A percentile compares a stretch with the other conserved stretches of the same genome.
Evolutionary conservation across 129 eudicot species (phyloP).

Genomic region (Kitagawia praeruptora): DNA sequence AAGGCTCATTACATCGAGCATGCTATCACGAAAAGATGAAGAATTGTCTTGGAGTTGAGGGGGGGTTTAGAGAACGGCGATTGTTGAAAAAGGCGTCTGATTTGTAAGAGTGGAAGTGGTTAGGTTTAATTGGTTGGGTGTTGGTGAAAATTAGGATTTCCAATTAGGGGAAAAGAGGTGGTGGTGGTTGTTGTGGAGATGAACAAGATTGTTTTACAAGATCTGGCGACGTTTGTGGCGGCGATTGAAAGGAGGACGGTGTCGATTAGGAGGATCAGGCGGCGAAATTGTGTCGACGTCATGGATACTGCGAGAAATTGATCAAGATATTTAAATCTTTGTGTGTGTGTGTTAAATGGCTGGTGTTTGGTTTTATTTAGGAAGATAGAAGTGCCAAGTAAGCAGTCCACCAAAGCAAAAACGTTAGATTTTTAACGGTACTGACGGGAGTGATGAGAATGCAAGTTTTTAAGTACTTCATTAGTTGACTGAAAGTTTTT

Average conservation of each 20-base stretch:
- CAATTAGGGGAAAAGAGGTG: constrained; percentile 21
- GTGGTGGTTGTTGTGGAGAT: constrained; percentile 66
- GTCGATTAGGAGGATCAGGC: constrained; percentile 20
- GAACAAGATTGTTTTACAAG: constrained; percentile 87
- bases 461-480: no score
- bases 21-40: constrained; percentile 44
- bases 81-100: constrained; percentile 18
- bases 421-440: no score
- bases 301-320: no score
- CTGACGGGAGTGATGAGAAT: no score
- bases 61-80: background rate
- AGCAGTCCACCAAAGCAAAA: no score
- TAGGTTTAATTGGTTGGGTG: constrained; percentile 11
- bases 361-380: no score
- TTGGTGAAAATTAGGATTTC: constrained; percentile 28
- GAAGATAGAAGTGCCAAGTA: no score
- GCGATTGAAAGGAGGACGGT: constrained; percentile 35
- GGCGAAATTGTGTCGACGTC: background rate
- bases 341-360: background rate
- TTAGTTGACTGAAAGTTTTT: no score
- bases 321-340: no score
- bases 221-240: constrained; percentile 56
- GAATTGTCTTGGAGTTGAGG: constrained; percentile 7
- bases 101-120: background rate
- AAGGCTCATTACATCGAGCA: constrained; percentile 63